Conservation (phyloP, 2,329 filamentous ascomycete species). For the Massarina eburnea region DNA sequence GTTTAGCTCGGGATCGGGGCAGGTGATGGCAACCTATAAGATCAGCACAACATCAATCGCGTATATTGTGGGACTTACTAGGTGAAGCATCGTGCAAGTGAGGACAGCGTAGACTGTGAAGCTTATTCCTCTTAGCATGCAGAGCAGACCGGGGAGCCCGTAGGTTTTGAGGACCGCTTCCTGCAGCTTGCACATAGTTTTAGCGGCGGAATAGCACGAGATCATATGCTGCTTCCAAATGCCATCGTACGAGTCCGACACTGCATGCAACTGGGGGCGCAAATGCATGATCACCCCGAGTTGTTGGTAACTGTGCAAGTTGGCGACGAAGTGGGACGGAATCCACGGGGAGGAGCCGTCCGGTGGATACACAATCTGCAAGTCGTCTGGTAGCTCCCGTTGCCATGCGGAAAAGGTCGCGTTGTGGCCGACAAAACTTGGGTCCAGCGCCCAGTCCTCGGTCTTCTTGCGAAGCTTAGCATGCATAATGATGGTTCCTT, state of each 20-base stretch:
- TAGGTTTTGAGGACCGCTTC: constrained; percentile 78
- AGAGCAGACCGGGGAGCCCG: constrained; percentile 78
- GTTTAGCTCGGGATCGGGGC: constrained; percentile 86
- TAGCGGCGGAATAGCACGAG: constrained; percentile 81
- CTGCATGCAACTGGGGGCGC: constrained; percentile 75
- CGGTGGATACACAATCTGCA: constrained; percentile 74
- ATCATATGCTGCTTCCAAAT: constrained; percentile 88
- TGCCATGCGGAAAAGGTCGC: constrained; percentile 76
- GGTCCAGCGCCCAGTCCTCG: constrained; percentile 85
- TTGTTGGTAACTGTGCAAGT: constrained; percentile 87
- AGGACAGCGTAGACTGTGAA: constrained; percentile 93
- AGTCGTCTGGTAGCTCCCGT: constrained; percentile 73
- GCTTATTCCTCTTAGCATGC: constrained; percentile 92
- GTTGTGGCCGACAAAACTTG: constrained; percentile 78
- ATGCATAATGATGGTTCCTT: constrained; percentile 75
- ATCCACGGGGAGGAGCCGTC: constrained; percentile 84
- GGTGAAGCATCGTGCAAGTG: constrained; percentile 87
- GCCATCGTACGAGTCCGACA: constrained; percentile 75
- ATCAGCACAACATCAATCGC: background rate
- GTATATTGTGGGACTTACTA: constrained; percentile 63
- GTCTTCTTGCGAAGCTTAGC: constrained; percentile 71
- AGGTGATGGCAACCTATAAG: constrained; percentile 82
- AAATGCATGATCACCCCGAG: constrained; percentile 84
- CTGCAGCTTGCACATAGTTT: constrained; percentile 80
- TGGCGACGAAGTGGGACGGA: constrained; percentile 82